These are phyloP conservation scores for Hypomontagnella submonticulosa DNA, from an alignment of 495 filamentous ascomycete genomes.

Conservation along the genomic window DNA sequence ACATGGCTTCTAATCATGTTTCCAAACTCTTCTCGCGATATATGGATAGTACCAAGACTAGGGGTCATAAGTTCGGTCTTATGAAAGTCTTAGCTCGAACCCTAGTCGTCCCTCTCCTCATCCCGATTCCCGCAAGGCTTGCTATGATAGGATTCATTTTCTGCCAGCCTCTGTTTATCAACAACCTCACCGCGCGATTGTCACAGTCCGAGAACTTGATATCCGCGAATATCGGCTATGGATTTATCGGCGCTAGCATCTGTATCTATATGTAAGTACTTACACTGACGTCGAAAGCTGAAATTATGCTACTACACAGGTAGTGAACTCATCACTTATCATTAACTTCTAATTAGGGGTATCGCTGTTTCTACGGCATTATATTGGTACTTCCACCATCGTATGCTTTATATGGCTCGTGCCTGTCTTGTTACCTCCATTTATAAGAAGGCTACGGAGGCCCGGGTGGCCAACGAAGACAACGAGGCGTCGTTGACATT, in stretches of 20 bases:
- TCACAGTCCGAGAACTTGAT: conserved; percentile 18
- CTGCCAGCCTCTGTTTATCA: conserved; percentile 72
- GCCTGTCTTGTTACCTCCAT: conserved; percentile 68
- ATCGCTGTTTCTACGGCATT: conserved; percentile 65
- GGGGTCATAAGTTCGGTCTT: conserved; percentile 29
- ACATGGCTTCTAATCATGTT: conserved; percentile 57
- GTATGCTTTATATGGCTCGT: conserved; percentile 68
- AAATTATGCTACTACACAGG: too few species aligned
- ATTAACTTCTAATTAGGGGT: too few species aligned
- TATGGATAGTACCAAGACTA: conserved; percentile 46
- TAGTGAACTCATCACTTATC: too few species aligned
- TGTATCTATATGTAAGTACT: conserved; percentile 67
- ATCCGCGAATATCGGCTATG: conserved; percentile 61
- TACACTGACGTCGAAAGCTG: too few species aligned
- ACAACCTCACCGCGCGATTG: conserved; percentile 52
- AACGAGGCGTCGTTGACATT: conserved; percentile 67
- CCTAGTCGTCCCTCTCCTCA: conserved; percentile 51
- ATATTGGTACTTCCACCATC: conserved; percentile 69
- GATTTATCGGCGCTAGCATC: conserved; percentile 71
- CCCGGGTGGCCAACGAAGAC: conserved; percentile 57
- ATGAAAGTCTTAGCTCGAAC: conserved; percentile 21
- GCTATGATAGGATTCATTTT: conserved; percentile 69
- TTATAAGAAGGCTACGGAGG: conserved; percentile 62
- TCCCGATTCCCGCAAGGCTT: conserved; percentile 63
- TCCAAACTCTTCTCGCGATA: conserved; percentile 51